These are phyloP conservation scores for Starmerella asiatica DNA, from an alignment of 805 yeast genomes.

Conservation along the genomic window DNA sequence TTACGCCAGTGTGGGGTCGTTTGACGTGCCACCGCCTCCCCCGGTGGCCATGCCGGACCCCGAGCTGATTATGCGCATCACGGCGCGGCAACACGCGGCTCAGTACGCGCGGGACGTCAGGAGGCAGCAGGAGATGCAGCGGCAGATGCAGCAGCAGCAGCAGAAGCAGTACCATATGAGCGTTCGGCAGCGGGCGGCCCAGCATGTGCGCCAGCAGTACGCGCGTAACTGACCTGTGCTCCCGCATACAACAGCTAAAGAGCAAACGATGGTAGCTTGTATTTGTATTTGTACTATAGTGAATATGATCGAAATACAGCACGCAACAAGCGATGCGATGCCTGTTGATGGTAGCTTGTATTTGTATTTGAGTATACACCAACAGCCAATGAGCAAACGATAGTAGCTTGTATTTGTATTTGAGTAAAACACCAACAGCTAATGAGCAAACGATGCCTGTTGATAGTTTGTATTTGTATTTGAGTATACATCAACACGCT, in stretches of 20 bases:
- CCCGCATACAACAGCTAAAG: neutral
- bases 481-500: too few relatives aligned
- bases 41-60: conserved; percentile 23
- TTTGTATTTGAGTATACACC: neutral
- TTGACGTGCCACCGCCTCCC: conserved; percentile 19
- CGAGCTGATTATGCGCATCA: conserved; percentile 10
- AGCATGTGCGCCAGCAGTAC: conserved; percentile 4
- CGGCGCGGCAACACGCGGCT: conserved; percentile 5
- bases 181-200: conserved; percentile 12
- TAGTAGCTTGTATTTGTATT: neutral
- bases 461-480: neutral
- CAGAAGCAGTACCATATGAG: conserved; percentile 6
- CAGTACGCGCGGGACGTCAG: conserved; percentile 8
- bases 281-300: too few relatives aligned
- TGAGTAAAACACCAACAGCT: neutral
- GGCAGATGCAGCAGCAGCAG: conserved; percentile 1
- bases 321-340: neutral
- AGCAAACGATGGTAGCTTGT: neutral
- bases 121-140: conserved; percentile 1
- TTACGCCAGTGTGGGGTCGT: conserved; percentile 18
- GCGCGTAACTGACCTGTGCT: neutral
- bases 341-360: neutral
- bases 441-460: neutral
- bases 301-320: neutral
- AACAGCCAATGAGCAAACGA: neutral